phyloP scores from a whole-genome alignment of 208 protist species.

The Novymonas esmeraldas region DNA sequence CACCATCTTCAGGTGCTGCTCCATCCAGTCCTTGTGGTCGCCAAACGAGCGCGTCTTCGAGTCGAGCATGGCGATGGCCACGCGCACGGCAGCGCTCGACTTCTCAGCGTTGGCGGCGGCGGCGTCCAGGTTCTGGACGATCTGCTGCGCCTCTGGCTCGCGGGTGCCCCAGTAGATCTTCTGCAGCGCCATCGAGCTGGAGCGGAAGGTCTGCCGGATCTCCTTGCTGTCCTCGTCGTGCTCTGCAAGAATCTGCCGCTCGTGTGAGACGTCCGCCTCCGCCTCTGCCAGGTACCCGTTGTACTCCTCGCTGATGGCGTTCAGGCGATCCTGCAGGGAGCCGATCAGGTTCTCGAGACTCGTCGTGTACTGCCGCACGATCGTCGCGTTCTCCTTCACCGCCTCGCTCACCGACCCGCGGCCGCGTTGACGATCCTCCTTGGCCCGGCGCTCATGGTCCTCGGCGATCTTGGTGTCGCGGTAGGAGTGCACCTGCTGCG shows the following conservation, averaged over 20 bases:
- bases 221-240: slow-evolving; percentile 61
- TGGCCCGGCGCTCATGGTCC: slow-evolving; percentile 59
- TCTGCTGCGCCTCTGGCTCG: slow-evolving; percentile 50
- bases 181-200: slow-evolving; percentile 51
- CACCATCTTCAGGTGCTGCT: slow-evolving; percentile 64
- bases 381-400: slow-evolving; percentile 71
- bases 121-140: slow-evolving; percentile 62
- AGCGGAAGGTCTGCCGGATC: slow-evolving; percentile 61
- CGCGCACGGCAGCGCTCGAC: slow-evolving; percentile 60
- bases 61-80: slow-evolving; percentile 59
- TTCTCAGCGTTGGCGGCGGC: slow-evolving; percentile 54
- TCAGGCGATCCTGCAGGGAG: slow-evolving; percentile 65
- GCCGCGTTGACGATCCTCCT: slow-evolving; percentile 34
- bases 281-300: slow-evolving; percentile 46
- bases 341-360: slow-evolving; percentile 70
- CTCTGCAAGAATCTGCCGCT: slow-evolving; percentile 52
- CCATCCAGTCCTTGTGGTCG: slow-evolving; percentile 76
- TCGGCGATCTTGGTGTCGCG: slow-evolving; percentile 68
- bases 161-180: slow-evolving; percentile 68
- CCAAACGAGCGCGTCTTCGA: slow-evolving; percentile 47
- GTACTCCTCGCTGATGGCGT: slow-evolving; percentile 68
- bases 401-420: slow-evolving; percentile 31
- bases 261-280: slow-evolving; percentile 47
- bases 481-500: slow-evolving; percentile 65
- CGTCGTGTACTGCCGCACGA: slow-evolving; percentile 78